phyloP scores from a whole-genome alignment of 1,284 basidiomycete species.

The Chalciporus piperatoides region DNA sequence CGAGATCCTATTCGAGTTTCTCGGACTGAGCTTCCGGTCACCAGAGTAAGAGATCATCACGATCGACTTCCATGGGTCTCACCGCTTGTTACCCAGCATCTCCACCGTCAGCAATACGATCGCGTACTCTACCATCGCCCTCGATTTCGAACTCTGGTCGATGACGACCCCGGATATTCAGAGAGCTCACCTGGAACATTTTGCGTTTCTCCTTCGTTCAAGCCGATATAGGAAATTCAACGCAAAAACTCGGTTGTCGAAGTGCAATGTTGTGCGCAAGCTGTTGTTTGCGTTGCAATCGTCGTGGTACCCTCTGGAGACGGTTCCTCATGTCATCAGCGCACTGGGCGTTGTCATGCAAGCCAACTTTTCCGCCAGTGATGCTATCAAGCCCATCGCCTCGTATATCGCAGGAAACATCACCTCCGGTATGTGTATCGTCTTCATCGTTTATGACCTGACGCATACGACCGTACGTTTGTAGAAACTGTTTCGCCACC shows the following conservation, averaged over 20 bases:
- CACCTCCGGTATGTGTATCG: slow-evolving; percentile 54
- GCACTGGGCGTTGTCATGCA: slow-evolving; percentile 56
- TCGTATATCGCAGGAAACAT: slow-evolving; percentile 83
- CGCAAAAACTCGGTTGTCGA: slow-evolving; percentile 61
- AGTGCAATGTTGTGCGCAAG: slow-evolving; percentile 70
- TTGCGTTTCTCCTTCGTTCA: slow-evolving; percentile 64
- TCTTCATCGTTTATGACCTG: background rate
- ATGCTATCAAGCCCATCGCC: slow-evolving; percentile 79
- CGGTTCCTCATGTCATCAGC: slow-evolving; percentile 55
- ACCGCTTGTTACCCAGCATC: slow-evolving; percentile 42
- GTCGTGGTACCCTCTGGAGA: slow-evolving; percentile 61
- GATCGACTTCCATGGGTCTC: background rate
- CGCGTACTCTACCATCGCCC: slow-evolving; percentile 79
- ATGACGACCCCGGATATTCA: slow-evolving; percentile 68
- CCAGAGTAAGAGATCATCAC: slow-evolving; percentile 57
- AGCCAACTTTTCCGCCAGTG: slow-evolving; percentile 63
- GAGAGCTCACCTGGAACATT: slow-evolving; percentile 76
- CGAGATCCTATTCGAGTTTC: slow-evolving; percentile 76
- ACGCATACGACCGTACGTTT: background rate
- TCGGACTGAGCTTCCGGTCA: slow-evolving; percentile 79
- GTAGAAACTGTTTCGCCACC: slow-evolving; percentile 13
- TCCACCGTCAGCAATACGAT: slow-evolving; percentile 81
- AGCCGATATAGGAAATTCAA: slow-evolving; percentile 79
- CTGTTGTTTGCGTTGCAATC: slow-evolving; percentile 80
- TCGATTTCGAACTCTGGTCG: slow-evolving; percentile 92